Evolutionary conservation across 2,329 filamentous ascomycete genomes (phyloP), one percentile per base, ranked within the genome.

Genomic region (Paraphoma sp.): DNA sequence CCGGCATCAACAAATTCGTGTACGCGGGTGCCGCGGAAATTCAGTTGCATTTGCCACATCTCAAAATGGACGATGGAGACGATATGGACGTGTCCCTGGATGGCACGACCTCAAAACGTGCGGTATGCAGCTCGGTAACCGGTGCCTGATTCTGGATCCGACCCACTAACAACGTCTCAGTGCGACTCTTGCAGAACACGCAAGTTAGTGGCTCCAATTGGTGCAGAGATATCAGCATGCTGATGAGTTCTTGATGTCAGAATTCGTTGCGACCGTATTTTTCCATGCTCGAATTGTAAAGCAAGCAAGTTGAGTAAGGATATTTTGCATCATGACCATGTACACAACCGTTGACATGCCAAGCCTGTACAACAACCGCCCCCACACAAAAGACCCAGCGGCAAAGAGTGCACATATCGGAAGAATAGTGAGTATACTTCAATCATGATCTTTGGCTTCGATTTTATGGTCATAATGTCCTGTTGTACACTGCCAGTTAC

Each of bases 281-380:
- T 64, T 2, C 74, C 75, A 33, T 77, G 75, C 45, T 76, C 75
- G 1, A 76, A 75, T 43, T 77, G 75, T 57, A 68, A 63, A 58
- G 72, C 71, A 36, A 73, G 72, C 63, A 76, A 76, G 53, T 53
- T 74, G 43, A 60, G 72, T 75, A 70, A 47, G 71, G 60, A 9
- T 14, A 11, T 12, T 33, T 45, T 17, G 8, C 2, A 23, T 14
- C 29, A 16, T 7, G 23, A 23, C 23, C 23, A 18, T 23, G 14
- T 28, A 12, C 45, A 33, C 38, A 36, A 4, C 23, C 7, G 47
- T 57, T 71, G 38, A 65, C 48, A 46, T 14, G 44, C n/a, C 18
- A 56, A 75, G 71, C 60, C 40, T 76, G 74, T 51, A 68, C 63
- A 23, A 76, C 72, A 33, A 73, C 69, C n/a, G 66, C 67, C 5